phyloP scores from a whole-genome alignment of 176 grass and related monocot species.

The Lolium perenne region DNA sequence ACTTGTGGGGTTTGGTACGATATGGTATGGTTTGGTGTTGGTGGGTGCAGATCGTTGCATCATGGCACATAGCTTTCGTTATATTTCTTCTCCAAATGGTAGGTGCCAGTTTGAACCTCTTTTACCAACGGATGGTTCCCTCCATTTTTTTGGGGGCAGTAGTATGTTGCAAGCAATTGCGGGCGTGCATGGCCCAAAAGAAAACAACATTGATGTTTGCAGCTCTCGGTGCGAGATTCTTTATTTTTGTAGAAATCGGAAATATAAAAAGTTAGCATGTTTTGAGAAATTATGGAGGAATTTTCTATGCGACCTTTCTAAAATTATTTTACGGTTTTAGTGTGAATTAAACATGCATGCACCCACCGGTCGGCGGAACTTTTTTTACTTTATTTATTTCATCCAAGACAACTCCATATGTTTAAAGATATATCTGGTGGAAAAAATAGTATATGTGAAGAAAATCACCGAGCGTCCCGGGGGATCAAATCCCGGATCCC shows the following conservation, averaged over 20 bases:
- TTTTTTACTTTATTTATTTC: too few species aligned
- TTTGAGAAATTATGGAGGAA: neutral
- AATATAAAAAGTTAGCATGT: neutral
- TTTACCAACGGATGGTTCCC: neutral
- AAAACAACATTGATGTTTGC: neutral
- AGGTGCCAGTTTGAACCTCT: neutral
- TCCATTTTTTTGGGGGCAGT: neutral
- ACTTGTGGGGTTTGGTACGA: neutral
- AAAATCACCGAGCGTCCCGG: too few species aligned
- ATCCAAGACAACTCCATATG: too few species aligned
- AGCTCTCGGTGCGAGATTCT: neutral
- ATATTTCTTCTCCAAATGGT: neutral
- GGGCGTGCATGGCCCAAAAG: too few species aligned
- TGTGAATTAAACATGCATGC: too few species aligned
- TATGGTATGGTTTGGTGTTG: neutral
- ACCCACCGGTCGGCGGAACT: too few species aligned
- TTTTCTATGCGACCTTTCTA: neutral
- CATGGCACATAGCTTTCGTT: neutral
- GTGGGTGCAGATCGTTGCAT: slow-evolving; percentile 10
- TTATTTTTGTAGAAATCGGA: too few species aligned
- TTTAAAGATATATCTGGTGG: too few species aligned
- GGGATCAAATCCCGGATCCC: too few species aligned
- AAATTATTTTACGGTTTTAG: too few species aligned
- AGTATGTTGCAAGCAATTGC: too few species aligned
- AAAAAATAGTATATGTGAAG: too few species aligned